These are phyloP conservation scores for Paracamarosporium sp. DNA, from an alignment of 2,329 filamentous ascomycete species.

Conservation along the genomic window DNA sequence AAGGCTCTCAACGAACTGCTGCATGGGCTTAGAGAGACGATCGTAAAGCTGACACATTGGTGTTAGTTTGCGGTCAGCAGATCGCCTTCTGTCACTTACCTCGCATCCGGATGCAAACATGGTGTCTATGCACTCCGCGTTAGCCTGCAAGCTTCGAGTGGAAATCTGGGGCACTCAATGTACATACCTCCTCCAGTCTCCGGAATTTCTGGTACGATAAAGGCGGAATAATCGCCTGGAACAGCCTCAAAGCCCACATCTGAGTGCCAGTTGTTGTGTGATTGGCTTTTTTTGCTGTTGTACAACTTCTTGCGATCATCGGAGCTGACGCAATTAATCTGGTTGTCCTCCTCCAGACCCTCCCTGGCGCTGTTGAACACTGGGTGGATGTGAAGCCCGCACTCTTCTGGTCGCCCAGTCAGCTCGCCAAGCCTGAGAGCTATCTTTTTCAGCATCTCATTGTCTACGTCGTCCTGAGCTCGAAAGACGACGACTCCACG, in stretches of 20 bases:
- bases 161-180: too few species aligned
- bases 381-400: constrained; percentile 68
- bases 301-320: constrained; percentile 42
- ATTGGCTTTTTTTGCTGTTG: constrained; percentile 50
- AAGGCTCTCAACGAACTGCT: constrained; percentile 56
- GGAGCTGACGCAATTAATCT: constrained; percentile 50
- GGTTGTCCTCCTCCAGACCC: constrained; percentile 47
- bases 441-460: constrained; percentile 62
- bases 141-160: too few species aligned
- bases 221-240: constrained; percentile 66
- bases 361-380: constrained; percentile 54
- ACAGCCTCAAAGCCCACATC: constrained; percentile 68
- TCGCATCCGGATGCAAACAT: constrained; percentile 49
- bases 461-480: constrained; percentile 57
- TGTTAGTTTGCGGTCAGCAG: too few species aligned
- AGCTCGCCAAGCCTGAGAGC: constrained; percentile 64
- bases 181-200: constrained; percentile 41
- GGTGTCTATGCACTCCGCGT: constrained; percentile 32
- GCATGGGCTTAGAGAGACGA: constrained; percentile 56
- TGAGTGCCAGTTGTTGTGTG: constrained; percentile 61
- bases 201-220: constrained; percentile 52
- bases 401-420: constrained; percentile 63
- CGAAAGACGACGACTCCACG: constrained; percentile 64
- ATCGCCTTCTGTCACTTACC: too few species aligned
- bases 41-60: too few species aligned